Base-by-base conservation (phyloP, 2,329 filamentous ascomycete genomes). In the Penicillium aurantiogriseum region DNA sequence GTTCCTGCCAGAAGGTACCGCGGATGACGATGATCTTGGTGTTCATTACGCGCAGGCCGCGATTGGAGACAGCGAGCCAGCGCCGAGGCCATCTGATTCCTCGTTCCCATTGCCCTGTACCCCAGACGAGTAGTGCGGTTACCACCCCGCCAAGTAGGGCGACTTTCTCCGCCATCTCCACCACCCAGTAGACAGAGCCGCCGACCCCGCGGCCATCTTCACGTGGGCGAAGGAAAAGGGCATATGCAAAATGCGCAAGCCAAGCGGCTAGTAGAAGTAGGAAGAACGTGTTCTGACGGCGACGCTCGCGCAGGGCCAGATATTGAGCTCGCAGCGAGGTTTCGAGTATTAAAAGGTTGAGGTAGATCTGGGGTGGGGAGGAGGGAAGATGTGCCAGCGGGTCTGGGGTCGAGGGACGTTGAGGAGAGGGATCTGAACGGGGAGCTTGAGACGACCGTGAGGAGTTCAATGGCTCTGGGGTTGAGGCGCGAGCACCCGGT, bases 311-410 rank as follows among this genome's bases (percentile, higher is more conserved):
- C 44, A 97, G 83, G 61, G 92, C 90, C 56, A 99, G 86, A 76
- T 95, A 97, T 69, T 99, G 94, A 25, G 91, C 88, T 63, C 94
- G 91, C 36, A 99, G 81, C 5, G 92, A 96, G 48, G 91, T 92
- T 75, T 99, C 94, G 75, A 99, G 90, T 68, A 99, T 95, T 58
- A 99, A 85, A 25, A 99, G 88, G 76, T 99, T 99, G 69, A 99
- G 87, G 78, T 99, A 99, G 71, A 99, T 97, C 81, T 96, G 94
- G 54, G 91, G 91, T 45, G 92, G 92, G 17, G 91, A 91, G 71
- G 90, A 93, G n/a, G 92, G 92, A 17, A 93, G 86, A 60, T 88
- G 86, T 67, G 87, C 88, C 61, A 93, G 84, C 29, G 91, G 91
- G 72, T 95, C 91, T 56, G 77, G 74, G 56, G 79, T 73, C 68